These are phyloP conservation scores for Daldinia caldariorum DNA, from an alignment of 495 filamentous ascomycete species.

Conservation along the genomic window DNA sequence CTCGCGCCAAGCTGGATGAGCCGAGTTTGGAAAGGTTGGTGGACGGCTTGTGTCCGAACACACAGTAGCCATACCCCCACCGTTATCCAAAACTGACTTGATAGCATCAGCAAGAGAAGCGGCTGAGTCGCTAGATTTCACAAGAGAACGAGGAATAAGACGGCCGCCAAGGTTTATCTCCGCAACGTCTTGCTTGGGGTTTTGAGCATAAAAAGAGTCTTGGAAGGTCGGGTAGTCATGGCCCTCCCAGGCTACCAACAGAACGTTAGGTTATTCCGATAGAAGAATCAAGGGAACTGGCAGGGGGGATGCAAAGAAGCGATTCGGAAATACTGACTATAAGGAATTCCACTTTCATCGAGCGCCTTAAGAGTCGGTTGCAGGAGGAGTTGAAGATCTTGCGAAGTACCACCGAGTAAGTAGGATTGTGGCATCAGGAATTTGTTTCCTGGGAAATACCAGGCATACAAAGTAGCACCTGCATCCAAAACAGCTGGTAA, in stretches of 20 bases:
- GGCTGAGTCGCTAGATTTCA: constrained; percentile 16
- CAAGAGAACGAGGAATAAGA: constrained; percentile 28
- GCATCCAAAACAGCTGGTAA: constrained; percentile 3
- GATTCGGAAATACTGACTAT: too few species aligned
- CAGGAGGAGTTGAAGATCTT: background rate
- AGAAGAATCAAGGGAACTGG: too few species aligned
- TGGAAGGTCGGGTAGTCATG: constrained; percentile 18
- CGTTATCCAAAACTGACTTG: constrained; percentile 6
- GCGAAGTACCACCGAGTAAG: constrained; percentile 11
- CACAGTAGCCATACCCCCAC: background rate
- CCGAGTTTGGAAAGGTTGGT: constrained; percentile 18
- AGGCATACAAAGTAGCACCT: constrained; percentile 4
- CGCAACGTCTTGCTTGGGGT: constrained; percentile 8
- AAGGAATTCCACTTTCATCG: background rate
- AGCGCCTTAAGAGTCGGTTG: background rate
- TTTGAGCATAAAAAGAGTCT: too few species aligned
- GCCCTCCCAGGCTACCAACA: constrained; percentile 2
- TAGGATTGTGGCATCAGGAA: constrained; percentile 16
- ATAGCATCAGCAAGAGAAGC: constrained; percentile 25
- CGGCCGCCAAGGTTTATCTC: constrained; percentile 18
- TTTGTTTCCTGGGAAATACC: constrained; percentile 9
- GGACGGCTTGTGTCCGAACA: constrained; percentile 16
- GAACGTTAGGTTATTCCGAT: too few species aligned
- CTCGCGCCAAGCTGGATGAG: background rate
- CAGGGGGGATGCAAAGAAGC: too few species aligned